These are phyloP conservation scores for Globisporangium lucens DNA, from an alignment of 352 stramenopile species.

Conservation along the genomic window DNA sequence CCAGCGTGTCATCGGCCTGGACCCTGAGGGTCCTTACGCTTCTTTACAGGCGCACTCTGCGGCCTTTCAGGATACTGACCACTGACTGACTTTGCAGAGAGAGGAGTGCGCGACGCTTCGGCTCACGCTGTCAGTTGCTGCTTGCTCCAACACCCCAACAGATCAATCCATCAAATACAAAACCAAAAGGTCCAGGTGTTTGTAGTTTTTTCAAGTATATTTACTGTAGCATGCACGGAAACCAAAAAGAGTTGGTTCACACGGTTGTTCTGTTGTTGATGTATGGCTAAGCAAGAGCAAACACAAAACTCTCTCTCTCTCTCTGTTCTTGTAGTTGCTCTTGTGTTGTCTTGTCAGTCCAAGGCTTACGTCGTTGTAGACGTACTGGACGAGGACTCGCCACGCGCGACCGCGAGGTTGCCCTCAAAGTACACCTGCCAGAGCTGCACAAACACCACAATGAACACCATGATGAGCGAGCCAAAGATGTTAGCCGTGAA, in stretches of 20 bases:
- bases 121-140: no score
- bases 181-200: neutral
- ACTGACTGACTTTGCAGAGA: no score
- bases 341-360: neutral
- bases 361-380: constrained; percentile 10
- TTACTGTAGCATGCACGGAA: constrained; percentile 12
- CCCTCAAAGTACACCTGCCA: constrained; percentile 82
- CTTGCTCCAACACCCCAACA: no score
- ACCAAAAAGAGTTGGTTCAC: neutral
- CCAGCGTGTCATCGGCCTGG: neutral
- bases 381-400: constrained; percentile 16
- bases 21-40: no score
- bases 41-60: neutral
- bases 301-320: neutral
- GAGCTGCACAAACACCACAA: constrained; percentile 87
- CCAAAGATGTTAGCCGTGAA: constrained; percentile 85
- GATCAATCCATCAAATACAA: neutral
- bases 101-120: no score
- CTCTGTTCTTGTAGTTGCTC: neutral
- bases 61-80: neutral
- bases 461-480: constrained; percentile 75
- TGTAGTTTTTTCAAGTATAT: constrained; percentile 9
- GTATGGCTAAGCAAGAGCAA: neutral
- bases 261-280: neutral
- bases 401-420: constrained; percentile 68